Evolutionary conservation across 2,329 filamentous ascomycete genomes (phyloP).

Genomic region (Rhexocercosporidium sp.): DNA sequence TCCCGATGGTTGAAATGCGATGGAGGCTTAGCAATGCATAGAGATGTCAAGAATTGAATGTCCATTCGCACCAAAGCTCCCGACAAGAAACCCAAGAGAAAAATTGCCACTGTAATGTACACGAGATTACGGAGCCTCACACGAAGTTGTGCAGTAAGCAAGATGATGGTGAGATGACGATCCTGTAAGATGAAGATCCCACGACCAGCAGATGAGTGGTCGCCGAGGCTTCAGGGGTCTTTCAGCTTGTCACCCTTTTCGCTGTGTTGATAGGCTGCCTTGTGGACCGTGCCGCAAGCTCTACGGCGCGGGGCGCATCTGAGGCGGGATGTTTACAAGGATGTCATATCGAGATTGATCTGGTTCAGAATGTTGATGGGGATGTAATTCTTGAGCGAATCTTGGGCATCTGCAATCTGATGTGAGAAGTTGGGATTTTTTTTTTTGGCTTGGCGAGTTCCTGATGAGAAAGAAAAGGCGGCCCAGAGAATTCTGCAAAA

Average conservation of each 20-base stretch:
- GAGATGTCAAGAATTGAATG: neutral
- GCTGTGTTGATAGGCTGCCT: neutral
- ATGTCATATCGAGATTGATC: too few species aligned
- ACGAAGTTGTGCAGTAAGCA: neutral
- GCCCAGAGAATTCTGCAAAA: too few species aligned
- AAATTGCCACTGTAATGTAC: neutral
- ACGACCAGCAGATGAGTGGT: neutral
- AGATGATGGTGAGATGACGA: constrained; percentile 2
- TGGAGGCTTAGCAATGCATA: neutral
- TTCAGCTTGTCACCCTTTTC: neutral
- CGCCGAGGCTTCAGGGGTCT: constrained; percentile 5
- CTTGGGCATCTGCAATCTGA: too few species aligned
- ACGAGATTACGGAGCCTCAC: neutral
- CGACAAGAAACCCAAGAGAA: neutral
- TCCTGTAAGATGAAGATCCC: neutral
- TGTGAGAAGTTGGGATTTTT: too few species aligned
- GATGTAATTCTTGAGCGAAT: too few species aligned
- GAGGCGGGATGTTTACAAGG: neutral
- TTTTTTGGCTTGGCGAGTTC: too few species aligned
- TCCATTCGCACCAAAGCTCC: neutral
- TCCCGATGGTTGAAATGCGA: neutral
- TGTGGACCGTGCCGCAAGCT: neutral
- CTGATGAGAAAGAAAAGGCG: too few species aligned
- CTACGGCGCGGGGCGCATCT: neutral
- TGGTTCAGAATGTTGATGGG: too few species aligned